Evolutionary conservation across 257 asterid species (phyloP), one percentile per base, ranked within the genome.

Genomic region (Capsicum rhomboideum): DNA sequence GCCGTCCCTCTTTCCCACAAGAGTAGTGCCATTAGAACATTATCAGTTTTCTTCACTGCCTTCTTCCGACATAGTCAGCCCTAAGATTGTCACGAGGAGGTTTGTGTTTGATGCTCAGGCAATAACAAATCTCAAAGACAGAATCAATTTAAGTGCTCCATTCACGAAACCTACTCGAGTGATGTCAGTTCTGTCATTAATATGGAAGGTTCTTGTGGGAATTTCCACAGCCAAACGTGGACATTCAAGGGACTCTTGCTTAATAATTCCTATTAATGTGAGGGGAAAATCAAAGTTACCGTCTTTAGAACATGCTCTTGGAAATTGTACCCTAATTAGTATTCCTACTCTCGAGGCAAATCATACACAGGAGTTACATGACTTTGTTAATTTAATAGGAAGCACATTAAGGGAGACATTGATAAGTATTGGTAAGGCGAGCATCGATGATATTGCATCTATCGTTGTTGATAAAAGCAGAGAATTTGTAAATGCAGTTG

Each of bases 181-280:
- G 37, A 63, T 44, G 34, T 78, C 55, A 14, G 67, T 82, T 1
- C n/a, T 58, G n/a, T 85, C 87, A 10, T 17, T 82, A 28, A 17
- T 84, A 9, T 87, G 89, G 86, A 84, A 82, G 82, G 87, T 87
- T 82, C 46, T 87, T 34, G 12, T 56, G 3, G 40, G 46, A 0
- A 77, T 49, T 8, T 28, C 72, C 12, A 49, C 31, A 1, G 46
- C 87, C 18, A 82, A 82, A 59, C 78, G 31, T 63, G 82, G 84
- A 17, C 10, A 46, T 34, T 17, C 75, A 10, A 34, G 86, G 9
- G 63, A 84, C 6, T 87, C 89, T 0, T 9, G 6, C 9, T 0
- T 87, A 4, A 2, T 10, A 1, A 1, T 82, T 52, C 9, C 83
- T 13, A 56, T 84, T 68, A 68, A 84, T 78, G 58, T 87, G 79